A percentile compares a stretch with the other conserved stretches of the same genome.
phyloP scores from a whole-genome alignment of 352 stramenopile genomes.

The Stramenopiles sp. region DNA sequence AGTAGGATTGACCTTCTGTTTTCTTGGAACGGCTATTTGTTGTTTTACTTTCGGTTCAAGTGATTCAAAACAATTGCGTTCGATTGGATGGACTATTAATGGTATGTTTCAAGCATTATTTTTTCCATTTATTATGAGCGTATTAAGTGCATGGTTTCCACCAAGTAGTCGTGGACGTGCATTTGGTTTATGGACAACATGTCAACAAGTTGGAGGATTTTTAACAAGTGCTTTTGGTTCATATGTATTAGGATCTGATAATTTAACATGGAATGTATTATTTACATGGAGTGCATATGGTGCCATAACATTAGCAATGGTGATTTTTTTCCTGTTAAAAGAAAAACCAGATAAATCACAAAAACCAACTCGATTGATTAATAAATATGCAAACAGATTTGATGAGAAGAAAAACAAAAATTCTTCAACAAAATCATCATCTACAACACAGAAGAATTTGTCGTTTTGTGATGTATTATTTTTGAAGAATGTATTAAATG shows the following conservation, averaged over 20 bases:
- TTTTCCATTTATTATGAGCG: slow-evolving; percentile 10
- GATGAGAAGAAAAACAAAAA: no score
- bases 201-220: slow-evolving; percentile 12
- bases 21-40: slow-evolving; percentile 9
- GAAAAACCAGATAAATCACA: no score
- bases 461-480: background rate
- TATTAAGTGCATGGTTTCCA: slow-evolving; percentile 11
- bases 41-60: slow-evolving; percentile 9
- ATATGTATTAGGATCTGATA: slow-evolving; percentile 9
- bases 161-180: slow-evolving; percentile 10
- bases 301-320: slow-evolving; percentile 3
- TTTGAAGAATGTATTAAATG: background rate
- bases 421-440: no score
- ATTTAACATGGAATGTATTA: slow-evolving; percentile 6
- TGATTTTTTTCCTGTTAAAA: background rate
- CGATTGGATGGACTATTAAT: background rate
- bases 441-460: background rate
- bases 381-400: no score
- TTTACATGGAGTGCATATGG: slow-evolving; percentile 1
- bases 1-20: background rate
- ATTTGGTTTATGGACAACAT: slow-evolving; percentile 11
- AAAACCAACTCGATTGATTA: no score
- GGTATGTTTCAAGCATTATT: slow-evolving; percentile 13
- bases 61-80: background rate
- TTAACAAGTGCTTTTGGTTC: slow-evolving; percentile 11